Conservation (phyloP, 2,329 filamentous ascomycete species). For the Arthrobotrys musiformis region DNA sequence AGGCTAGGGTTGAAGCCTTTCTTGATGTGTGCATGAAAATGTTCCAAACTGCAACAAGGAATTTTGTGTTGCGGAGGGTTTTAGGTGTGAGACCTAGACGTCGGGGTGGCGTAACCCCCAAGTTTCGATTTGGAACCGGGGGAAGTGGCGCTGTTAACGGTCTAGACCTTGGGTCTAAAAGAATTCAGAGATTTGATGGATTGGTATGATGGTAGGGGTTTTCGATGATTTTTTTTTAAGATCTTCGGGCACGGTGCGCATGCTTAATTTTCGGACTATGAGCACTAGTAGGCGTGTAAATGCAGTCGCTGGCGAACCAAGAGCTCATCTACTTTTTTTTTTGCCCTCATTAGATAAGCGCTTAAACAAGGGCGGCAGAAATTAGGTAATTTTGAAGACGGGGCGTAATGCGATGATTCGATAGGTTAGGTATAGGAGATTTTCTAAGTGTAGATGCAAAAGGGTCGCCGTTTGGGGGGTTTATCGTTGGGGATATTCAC, state of each 20-base stretch:
- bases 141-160: not conserved
- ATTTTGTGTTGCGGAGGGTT: constrained; percentile 6
- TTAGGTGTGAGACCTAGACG: not conserved
- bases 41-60: constrained; percentile 37
- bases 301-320: not conserved
- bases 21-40: no score
- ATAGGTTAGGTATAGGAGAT: not conserved
- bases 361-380: not conserved
- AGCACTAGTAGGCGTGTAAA: no score
- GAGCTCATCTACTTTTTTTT: no score
- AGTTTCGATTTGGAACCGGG: constrained; percentile 4
- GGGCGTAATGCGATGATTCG: not conserved
- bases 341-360: not conserved
- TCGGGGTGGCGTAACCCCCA: not conserved
- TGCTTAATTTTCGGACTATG: no score
- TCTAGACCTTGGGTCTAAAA: no score
- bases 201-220: no score
- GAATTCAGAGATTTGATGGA: no score
- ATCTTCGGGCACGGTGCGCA: no score
- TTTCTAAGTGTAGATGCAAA: no score
- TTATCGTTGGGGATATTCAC: no score
- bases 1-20: not conserved
- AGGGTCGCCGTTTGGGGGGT: no score
- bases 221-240: no score
- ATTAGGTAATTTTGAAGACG: not conserved